Evolutionary conservation across 2,329 filamentous ascomycete genomes (phyloP).

Genomic region (Hymenotorrendiella dingleyae): DNA sequence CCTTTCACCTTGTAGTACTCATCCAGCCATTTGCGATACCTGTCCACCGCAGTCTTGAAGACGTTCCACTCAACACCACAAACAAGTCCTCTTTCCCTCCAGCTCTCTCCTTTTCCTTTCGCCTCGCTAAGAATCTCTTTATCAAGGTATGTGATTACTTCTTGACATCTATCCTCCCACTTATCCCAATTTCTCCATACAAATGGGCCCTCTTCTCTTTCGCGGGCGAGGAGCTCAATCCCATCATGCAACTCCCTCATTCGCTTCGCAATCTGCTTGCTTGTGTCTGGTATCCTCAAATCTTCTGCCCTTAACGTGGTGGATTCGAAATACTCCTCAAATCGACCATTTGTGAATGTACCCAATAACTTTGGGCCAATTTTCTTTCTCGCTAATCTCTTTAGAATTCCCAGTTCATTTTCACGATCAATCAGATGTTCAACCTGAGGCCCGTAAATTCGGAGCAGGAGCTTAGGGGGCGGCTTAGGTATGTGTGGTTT

Average conservation of each 20-base stretch:
- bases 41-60: conserved; percentile 69
- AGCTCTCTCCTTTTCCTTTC: conserved; percentile 40
- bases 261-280: conserved; percentile 89
- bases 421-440: conserved; percentile 94
- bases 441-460: conserved; percentile 91
- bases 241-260: conserved; percentile 96
- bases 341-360: conserved; percentile 89
- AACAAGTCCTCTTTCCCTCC: conserved; percentile 68
- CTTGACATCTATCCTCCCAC: conserved; percentile 52
- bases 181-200: conserved; percentile 90
- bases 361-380: conserved; percentile 89
- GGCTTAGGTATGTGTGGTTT: conserved; percentile 21
- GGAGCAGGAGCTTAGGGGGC: conserved; percentile 67
- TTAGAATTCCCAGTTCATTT: conserved; percentile 78
- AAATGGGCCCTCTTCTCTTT: conserved; percentile 71
- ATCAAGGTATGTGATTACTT: conserved; percentile 46
- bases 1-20: conserved; percentile 62
- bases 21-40: conserved; percentile 71
- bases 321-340: conserved; percentile 90
- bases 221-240: conserved; percentile 74
- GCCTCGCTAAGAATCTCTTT: conserved; percentile 44
- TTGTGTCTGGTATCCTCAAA: conserved; percentile 74
- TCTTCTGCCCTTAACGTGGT: conserved; percentile 71
- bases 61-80: conserved; percentile 78
- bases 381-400: conserved; percentile 80